Conservation (phyloP, 2,329 filamentous ascomycete genomes). For the Aspergillus candidus region DNA sequence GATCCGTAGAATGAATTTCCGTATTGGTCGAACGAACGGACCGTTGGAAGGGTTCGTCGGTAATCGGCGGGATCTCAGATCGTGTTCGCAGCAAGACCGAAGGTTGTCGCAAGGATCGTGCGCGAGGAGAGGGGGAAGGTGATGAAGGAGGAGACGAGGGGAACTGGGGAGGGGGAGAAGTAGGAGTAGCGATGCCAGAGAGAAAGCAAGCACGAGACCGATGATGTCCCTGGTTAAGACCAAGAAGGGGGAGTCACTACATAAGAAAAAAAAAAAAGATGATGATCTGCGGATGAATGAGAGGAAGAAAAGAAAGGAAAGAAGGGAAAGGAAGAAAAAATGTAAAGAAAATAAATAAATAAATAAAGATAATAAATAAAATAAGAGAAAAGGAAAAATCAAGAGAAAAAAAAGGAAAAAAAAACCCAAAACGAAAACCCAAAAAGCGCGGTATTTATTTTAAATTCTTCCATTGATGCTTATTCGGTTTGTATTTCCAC, state of each 20-base stretch:
- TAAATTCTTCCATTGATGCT: too few relatives aligned
- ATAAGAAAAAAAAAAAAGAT: conserved; percentile 13
- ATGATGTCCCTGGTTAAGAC: not conserved
- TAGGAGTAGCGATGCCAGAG: not conserved
- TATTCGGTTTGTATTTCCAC: too few relatives aligned
- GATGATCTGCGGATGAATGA: conserved; percentile 15
- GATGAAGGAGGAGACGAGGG: not conserved
- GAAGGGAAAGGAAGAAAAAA: not conserved
- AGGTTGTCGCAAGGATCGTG: not conserved
- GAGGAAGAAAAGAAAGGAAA: conserved; percentile 1
- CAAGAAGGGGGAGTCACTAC: conserved; percentile 3
- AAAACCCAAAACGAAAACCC: not conserved
- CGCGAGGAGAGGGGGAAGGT: not conserved
- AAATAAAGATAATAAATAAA: not conserved
- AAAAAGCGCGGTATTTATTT: too few relatives aligned
- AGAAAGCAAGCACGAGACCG: not conserved
- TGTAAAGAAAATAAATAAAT: not conserved
- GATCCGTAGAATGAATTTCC: not conserved
- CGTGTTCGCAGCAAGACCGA: not conserved
- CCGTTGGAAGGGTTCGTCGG: too few relatives aligned
- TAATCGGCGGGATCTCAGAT: too few relatives aligned
- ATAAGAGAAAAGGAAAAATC: not conserved
- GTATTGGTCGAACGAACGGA: too few relatives aligned
- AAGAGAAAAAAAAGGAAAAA: too few relatives aligned
- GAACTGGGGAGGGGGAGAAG: not conserved